phyloP scores from a whole-genome alignment of 495 filamentous ascomycete species.

The Lineolata rhizophorae region DNA sequence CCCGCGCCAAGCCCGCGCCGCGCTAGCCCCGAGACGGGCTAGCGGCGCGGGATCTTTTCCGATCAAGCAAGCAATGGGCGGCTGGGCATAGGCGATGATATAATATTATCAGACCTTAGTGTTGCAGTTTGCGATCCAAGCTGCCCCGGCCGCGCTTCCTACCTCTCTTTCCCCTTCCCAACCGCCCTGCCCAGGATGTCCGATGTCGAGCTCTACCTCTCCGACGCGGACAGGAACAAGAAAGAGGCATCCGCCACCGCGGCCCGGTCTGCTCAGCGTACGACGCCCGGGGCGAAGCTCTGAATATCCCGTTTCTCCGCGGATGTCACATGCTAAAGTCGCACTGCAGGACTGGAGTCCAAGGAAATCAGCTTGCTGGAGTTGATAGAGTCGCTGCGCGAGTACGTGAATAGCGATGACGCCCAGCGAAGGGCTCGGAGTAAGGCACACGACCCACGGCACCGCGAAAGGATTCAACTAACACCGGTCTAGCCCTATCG shows the following conservation, averaged over 20 bases:
- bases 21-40: too few species aligned
- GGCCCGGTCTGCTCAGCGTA: constrained; percentile 33
- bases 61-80: too few species aligned
- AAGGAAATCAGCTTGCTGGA: constrained; percentile 42
- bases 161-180: too few species aligned
- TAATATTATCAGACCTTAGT: too few species aligned
- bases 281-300: constrained; percentile 1
- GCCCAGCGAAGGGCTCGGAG: constrained; percentile 34
- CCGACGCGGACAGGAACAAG: constrained; percentile 40
- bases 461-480: neutral
- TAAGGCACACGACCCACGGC: constrained; percentile 2
- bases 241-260: constrained; percentile 37
- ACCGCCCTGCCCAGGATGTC: constrained; percentile 35
- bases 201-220: constrained; percentile 40
- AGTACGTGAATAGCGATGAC: constrained; percentile 54
- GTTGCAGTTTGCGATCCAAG: too few species aligned
- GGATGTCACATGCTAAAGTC: neutral
- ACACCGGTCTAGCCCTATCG: constrained; percentile 25
- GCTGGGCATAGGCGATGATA: too few species aligned
- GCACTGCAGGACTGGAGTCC: constrained; percentile 30
- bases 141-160: too few species aligned
- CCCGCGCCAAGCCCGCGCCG: too few species aligned
- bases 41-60: too few species aligned
- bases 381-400: constrained; percentile 41
- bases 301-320: neutral